These are phyloP conservation scores for Xylaria sp. DNA, from an alignment of 2,329 filamentous ascomycete genomes.

Conservation along the genomic window DNA sequence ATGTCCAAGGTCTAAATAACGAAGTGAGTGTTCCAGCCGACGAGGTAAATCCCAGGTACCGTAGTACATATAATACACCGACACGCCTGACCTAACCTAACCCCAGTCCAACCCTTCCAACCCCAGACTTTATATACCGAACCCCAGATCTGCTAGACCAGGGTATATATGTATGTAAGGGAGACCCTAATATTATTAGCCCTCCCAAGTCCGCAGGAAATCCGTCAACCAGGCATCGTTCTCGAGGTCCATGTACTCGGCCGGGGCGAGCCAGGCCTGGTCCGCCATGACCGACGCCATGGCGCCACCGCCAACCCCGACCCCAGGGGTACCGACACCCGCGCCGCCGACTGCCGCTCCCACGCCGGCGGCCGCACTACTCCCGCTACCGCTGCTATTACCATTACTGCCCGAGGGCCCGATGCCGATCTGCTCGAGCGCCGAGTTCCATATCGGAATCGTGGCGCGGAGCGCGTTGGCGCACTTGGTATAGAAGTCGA, in stretches of 20 bases:
- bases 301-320: background rate
- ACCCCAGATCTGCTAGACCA: too few species aligned
- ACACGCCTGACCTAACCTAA: too few species aligned
- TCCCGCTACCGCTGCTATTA: background rate
- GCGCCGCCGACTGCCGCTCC: background rate
- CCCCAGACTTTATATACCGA: background rate
- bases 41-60: too few species aligned
- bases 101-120: background rate
- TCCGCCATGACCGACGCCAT: background rate
- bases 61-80: too few species aligned
- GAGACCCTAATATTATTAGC: background rate
- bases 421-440: constrained; percentile 24
- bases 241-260: constrained; percentile 31
- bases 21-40: too few species aligned
- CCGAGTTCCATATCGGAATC: constrained; percentile 26
- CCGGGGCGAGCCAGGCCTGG: constrained; percentile 15
- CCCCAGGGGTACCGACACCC: constrained; percentile 4
- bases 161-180: background rate
- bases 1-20: too few species aligned
- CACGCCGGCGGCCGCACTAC: background rate
- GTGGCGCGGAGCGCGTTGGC: constrained; percentile 26
- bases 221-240: constrained; percentile 33
- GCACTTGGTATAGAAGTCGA: constrained; percentile 29
- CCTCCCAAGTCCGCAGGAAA: constrained; percentile 23
- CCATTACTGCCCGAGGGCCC: background rate